Evolutionary conservation across 1,139 yeast genomes (phyloP), one percentile per base, ranked within the genome.

Genomic region (Lodderomyces oxycetoniae): DNA sequence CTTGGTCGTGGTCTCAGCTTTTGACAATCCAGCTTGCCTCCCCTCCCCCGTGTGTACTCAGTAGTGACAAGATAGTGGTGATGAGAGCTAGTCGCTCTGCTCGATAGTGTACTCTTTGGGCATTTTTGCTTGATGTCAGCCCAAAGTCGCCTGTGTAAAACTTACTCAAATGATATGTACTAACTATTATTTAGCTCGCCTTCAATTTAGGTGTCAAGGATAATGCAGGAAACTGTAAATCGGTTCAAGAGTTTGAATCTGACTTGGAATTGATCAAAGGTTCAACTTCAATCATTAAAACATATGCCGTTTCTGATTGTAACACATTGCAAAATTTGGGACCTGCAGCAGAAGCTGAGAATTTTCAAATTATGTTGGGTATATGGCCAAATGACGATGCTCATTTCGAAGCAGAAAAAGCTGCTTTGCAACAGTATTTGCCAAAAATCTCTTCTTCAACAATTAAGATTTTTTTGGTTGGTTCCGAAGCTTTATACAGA

Each of bases 401-500:
- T 36, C 93, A 85, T 57, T 87, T 71, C 54, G 62, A 59, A 26
- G 79, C 67, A 5, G 96, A 88, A 63, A 74, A 82, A 57, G 53
- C 57, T 23, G 94, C 95, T 28, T 70, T 87, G 52, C 49, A 65
- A 43, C 42, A 61, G n/a, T 79, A 80, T 60, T 73, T 88, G 58
- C 94, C 95, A 49, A 62, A 52, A 26, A 70, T 86, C 45, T 80
- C 88, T 38, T 71, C 71, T 41, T 67, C 74, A 38, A 76, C 88
- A 43, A 72, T 87, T 50, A 75, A 78, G 50, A 83, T 77, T 27
- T 70, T 88, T 64, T 68, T 84, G 36, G 96, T 88, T 46, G 96
- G 96, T 46, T 86, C 95, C 22, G 96, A 88, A 69, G 89, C 94
- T 41, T 70, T 88, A 48, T 87, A 87, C 74, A 84, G 96, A 72